Percentiles rank a stretch among this genome's conserved stretches.
These are phyloP conservation scores for Pythium myriotylum DNA, from an alignment of 352 stramenopile species.

Conservation along the genomic window DNA sequence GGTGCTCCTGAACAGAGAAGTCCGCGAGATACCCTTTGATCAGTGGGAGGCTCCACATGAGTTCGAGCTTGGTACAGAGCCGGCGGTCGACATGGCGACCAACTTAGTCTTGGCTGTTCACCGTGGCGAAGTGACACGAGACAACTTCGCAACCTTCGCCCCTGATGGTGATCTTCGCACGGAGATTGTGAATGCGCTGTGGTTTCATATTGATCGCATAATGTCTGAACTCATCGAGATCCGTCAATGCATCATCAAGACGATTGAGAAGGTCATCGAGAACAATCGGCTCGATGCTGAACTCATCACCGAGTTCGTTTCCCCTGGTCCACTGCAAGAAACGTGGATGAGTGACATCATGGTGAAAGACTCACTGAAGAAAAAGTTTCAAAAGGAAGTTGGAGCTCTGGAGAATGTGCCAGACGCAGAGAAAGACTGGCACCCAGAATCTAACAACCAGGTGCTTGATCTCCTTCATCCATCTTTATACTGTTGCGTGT, in stretches of 20 bases:
- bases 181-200: slow-evolving; percentile 12
- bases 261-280: slow-evolving; percentile 24
- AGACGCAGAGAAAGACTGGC: slow-evolving; percentile 55
- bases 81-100: slow-evolving; percentile 2
- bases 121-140: slow-evolving; percentile 19
- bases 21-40: slow-evolving; percentile 1
- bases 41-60: not conserved
- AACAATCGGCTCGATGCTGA: slow-evolving; percentile 9
- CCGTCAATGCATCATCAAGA: slow-evolving; percentile 18
- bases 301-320: slow-evolving; percentile 25
- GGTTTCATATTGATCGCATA: slow-evolving; percentile 27
- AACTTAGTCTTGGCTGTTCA: slow-evolving; percentile 14
- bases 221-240: slow-evolving; percentile 15
- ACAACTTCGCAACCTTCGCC: slow-evolving; percentile 6
- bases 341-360: slow-evolving; percentile 41
- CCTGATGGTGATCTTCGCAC: slow-evolving; percentile 11
- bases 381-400: slow-evolving; percentile 35
- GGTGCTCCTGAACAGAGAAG: slow-evolving; percentile 6
- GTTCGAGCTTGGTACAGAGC: slow-evolving; percentile 6
- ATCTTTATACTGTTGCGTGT: slow-evolving; percentile 65
- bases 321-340: slow-evolving; percentile 32
- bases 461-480: slow-evolving; percentile 65
- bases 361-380: slow-evolving; percentile 28
- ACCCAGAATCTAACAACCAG: slow-evolving; percentile 48
- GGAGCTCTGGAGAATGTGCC: slow-evolving; percentile 37